Percentiles rank a stretch among this genome's conserved stretches.
Evolutionary conservation across 2,329 filamentous ascomycete genomes (phyloP).

Genomic region (Fragosphaeria purpurea): DNA sequence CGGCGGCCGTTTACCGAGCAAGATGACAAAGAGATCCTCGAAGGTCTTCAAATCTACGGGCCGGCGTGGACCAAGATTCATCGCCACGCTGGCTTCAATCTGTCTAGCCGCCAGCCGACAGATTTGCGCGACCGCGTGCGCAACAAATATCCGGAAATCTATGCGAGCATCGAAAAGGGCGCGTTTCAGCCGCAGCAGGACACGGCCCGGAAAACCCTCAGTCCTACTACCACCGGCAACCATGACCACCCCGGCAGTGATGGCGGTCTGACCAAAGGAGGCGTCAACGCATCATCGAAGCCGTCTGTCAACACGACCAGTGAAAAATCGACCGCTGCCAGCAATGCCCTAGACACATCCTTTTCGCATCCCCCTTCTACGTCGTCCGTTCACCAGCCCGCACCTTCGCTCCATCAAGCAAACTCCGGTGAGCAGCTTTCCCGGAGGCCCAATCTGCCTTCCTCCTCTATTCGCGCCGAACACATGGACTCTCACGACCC

Average conservation of each 20-base stretch:
- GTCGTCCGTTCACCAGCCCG: too few relatives aligned
- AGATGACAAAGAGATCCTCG: constrained; percentile 52
- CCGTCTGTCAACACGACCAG: too few relatives aligned
- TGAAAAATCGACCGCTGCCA: too few relatives aligned
- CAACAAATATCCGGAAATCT: constrained; percentile 53
- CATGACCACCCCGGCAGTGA: too few relatives aligned
- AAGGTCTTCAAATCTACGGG: constrained; percentile 49
- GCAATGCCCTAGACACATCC: too few relatives aligned
- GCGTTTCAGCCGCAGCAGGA: constrained; percentile 34
- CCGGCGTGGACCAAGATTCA: constrained; percentile 58
- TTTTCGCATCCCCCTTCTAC: too few relatives aligned
- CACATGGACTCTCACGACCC: constrained; percentile 18
- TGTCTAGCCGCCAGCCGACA: constrained; percentile 51
- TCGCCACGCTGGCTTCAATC: constrained; percentile 45
- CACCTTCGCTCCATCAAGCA: too few relatives aligned
- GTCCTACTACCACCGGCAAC: too few relatives aligned
- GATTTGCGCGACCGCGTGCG: constrained; percentile 53
- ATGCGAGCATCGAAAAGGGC: constrained; percentile 46
- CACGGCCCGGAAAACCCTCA: background rate
- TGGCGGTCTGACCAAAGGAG: too few relatives aligned
- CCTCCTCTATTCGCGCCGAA: constrained; percentile 17
- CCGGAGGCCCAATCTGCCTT: background rate
- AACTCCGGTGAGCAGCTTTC: background rate
- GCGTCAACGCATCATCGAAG: too few relatives aligned
- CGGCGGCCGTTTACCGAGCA: constrained; percentile 51